Evolutionary conservation across 352 stramenopile species (phyloP).

Genomic region (Globisporangium perplexum): DNA sequence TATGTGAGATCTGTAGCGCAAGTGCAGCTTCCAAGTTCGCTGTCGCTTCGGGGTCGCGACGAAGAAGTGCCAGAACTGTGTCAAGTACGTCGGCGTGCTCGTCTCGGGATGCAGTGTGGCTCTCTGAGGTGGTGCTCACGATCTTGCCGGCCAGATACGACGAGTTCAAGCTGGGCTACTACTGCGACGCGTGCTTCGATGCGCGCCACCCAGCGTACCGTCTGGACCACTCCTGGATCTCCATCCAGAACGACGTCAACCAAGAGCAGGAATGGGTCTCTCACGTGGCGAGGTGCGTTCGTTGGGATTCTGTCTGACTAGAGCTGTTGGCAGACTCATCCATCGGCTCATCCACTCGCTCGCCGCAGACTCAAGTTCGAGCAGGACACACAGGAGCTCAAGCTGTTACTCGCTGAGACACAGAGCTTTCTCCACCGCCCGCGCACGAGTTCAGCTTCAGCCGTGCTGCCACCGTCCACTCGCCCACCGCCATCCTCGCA

Average conservation of each 20-base stretch:
- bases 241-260: slow-evolving; percentile 47
- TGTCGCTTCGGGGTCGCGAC: slow-evolving; percentile 42
- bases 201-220: slow-evolving; percentile 48
- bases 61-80: slow-evolving; percentile 60
- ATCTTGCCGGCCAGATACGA: slow-evolving; percentile 41
- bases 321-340: not conserved
- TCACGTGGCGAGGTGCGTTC: slow-evolving; percentile 39
- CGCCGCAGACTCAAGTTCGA: slow-evolving; percentile 48
- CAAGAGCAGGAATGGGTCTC: slow-evolving; percentile 58
- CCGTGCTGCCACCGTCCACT: not conserved
- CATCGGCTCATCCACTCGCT: not conserved
- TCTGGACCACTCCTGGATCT: slow-evolving; percentile 43
- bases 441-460: not conserved
- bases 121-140: not conserved
- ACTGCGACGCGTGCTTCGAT: slow-evolving; percentile 65
- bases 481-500: not conserved
- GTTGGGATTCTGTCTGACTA: not conserved
- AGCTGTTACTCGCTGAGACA: slow-evolving; percentile 45
- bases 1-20: slow-evolving; percentile 23
- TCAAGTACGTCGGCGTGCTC: slow-evolving; percentile 32
- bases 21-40: slow-evolving; percentile 51
- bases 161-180: slow-evolving; percentile 36
- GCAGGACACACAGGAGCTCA: slow-evolving; percentile 55
- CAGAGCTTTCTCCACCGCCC: slow-evolving; percentile 23
- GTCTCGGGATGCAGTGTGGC: no score